phyloP scores from a whole-genome alignment of 2,329 filamentous ascomycete species.

The Trichophyton rubrum region DNA sequence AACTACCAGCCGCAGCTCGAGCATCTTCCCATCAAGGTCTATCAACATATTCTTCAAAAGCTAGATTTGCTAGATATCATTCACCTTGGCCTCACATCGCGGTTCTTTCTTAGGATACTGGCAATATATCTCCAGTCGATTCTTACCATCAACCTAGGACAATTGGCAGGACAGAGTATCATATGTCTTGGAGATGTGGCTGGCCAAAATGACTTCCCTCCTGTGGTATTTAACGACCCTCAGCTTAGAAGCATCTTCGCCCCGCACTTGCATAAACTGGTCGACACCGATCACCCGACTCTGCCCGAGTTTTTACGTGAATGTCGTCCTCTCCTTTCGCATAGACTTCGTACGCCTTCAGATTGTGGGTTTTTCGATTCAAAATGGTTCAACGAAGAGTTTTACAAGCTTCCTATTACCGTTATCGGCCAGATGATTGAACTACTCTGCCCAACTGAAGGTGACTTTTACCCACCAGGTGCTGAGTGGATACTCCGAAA shows the following conservation, averaged over 20 bases:
- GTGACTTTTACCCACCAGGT: conserved; percentile 1
- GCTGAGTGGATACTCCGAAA: not conserved
- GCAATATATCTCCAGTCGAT: not conserved
- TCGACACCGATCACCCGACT: not conserved
- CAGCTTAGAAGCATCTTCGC: not conserved
- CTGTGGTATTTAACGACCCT: not conserved
- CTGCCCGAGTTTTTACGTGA: not conserved
- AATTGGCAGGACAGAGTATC: not conserved
- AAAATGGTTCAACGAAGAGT: conserved; percentile 2
- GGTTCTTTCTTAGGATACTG: not conserved
- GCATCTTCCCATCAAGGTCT: not conserved
- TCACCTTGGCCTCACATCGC: conserved; percentile 2
- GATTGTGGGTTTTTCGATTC: not conserved
- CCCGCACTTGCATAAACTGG: not conserved
- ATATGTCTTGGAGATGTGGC: not conserved
- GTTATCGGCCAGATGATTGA: not conserved
- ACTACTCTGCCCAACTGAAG: not conserved
- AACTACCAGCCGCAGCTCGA: not conserved
- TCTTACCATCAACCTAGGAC: not conserved
- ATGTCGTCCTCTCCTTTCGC: not conserved
- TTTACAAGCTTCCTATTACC: not conserved
- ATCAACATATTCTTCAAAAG: not conserved
- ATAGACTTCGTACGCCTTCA: not conserved
- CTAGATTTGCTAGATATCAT: not conserved
- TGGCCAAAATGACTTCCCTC: not conserved